phyloP scores from a whole-genome alignment of 2,329 filamentous ascomycete genomes.

The Colletotrichum tamarilloi region DNA sequence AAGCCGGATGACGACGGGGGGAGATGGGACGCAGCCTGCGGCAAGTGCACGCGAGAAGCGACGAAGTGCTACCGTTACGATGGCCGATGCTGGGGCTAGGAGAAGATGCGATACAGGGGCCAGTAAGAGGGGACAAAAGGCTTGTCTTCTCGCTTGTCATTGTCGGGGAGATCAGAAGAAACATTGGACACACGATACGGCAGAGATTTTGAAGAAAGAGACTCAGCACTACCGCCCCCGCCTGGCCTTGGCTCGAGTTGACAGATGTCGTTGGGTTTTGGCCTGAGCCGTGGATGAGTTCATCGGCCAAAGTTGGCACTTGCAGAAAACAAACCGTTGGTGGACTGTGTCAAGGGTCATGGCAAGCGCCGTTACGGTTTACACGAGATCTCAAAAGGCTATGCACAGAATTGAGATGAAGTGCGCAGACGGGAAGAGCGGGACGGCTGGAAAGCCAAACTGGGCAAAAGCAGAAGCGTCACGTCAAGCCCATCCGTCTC shows the following conservation, averaged over 20 bases:
- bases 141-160: constrained; percentile 5
- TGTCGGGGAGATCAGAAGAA: background rate
- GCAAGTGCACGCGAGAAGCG: constrained; percentile 29
- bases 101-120: constrained; percentile 5
- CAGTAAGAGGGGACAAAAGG: background rate
- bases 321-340: constrained; percentile 1
- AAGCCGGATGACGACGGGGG: background rate
- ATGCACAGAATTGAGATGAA: constrained; percentile 14
- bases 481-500: constrained; percentile 14
- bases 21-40: constrained; percentile 8
- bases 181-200: background rate
- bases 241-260: constrained; percentile 15
- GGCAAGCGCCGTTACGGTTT: background rate
- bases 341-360: background rate
- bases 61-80: background rate
- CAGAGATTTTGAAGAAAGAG: background rate
- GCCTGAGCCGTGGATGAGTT: constrained; percentile 4
- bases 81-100: background rate
- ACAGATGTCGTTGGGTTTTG: constrained; percentile 8
- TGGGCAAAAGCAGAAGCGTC: background rate
- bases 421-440: constrained; percentile 18
- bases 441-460: constrained; percentile 25
- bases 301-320: constrained; percentile 26
- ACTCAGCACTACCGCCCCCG: constrained; percentile 17
- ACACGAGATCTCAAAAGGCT: background rate